Conservation (phyloP, 805 yeast genomes). For the Candida khao-thaluensis region DNA sequence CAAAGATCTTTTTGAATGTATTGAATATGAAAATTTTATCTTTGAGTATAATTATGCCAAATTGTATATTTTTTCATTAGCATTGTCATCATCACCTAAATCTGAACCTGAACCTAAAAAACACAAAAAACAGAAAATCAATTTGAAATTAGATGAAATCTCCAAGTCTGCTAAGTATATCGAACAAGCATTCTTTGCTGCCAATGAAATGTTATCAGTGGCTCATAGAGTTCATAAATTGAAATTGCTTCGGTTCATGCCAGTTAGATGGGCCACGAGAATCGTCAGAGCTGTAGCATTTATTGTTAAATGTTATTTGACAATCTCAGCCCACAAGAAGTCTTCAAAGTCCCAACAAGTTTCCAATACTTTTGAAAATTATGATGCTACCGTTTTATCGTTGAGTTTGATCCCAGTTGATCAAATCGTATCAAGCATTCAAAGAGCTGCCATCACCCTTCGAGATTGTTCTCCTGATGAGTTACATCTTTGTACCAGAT, state of each 20-base stretch:
- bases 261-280: constrained; percentile 88
- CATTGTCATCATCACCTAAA: constrained; percentile 50
- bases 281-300: constrained; percentile 88
- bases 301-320: constrained; percentile 78
- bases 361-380: constrained; percentile 24
- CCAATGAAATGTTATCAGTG: constrained; percentile 71
- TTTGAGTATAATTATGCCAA: constrained; percentile 85
- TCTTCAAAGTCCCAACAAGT: constrained; percentile 15
- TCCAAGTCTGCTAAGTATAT: constrained; percentile 73
- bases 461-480: constrained; percentile 89
- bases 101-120: constrained; percentile 16
- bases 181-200: constrained; percentile 78
- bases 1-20: constrained; percentile 37
- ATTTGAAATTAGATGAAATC: constrained; percentile 63
- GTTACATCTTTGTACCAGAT: constrained; percentile 76
- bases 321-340: constrained; percentile 50
- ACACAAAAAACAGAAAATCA: constrained; percentile 19
- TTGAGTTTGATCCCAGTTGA: constrained; percentile 67
- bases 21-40: constrained; percentile 70
- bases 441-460: constrained; percentile 68
- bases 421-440: constrained; percentile 66
- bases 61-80: constrained; percentile 79
- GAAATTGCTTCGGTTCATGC: constrained; percentile 70
- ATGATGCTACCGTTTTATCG: constrained; percentile 52
- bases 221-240: constrained; percentile 68